Evolutionary conservation across 2,329 filamentous ascomycete genomes (phyloP), one percentile per base, ranked within the genome.

Genomic region (Rhynchosporium secalis): DNA sequence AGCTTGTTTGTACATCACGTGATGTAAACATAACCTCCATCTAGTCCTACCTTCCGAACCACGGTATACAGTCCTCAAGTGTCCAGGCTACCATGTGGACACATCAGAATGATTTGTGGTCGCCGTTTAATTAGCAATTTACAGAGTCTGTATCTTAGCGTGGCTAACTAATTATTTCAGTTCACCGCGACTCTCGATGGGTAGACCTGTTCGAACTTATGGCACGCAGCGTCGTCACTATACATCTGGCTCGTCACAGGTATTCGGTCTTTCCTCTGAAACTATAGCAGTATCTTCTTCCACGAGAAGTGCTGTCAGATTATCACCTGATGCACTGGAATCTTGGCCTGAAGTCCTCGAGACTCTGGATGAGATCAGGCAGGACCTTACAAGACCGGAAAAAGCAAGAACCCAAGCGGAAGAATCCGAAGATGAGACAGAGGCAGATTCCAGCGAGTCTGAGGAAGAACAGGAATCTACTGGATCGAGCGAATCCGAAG

Each of bases 221-320:
- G 62, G 62, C 55, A 64, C 45, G 41, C 61, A 52, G 40, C 58
- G 55, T 33, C 51, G 54, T 38, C 48, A 51, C 28, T 51, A 55
- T 4, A 13, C 58, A 4, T 9, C 43, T 12, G 33, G 29, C 6
- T 56, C 58, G 12, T 36, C 52, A 38, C 33, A 41, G 10, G 58
- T 64, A 1, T 64, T 64, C 43, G 62, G 62, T 10, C 31, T 20
- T 2, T 51, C 57, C 8, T 1, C 47, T n/a, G 47, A n/a, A 13
- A 41, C 36, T 7, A 10, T 36, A 13, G 26, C 36, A 31, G 33
- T 13, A 40, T 13, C 31, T 15, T 13, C 33, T 20, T 29, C 36
- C 13, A 28, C n/a, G 10, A 9, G 41, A 4, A 26, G 13, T 48
- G 6, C 43, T 31, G 13, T 15, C 45, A 26, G 5, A 31, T 38